A percentile compares a stretch with the other conserved stretches of the same genome.
These are phyloP conservation scores for Aphanomyces astaci DNA, from an alignment of 352 stramenopile species.

Conservation along the genomic window DNA sequence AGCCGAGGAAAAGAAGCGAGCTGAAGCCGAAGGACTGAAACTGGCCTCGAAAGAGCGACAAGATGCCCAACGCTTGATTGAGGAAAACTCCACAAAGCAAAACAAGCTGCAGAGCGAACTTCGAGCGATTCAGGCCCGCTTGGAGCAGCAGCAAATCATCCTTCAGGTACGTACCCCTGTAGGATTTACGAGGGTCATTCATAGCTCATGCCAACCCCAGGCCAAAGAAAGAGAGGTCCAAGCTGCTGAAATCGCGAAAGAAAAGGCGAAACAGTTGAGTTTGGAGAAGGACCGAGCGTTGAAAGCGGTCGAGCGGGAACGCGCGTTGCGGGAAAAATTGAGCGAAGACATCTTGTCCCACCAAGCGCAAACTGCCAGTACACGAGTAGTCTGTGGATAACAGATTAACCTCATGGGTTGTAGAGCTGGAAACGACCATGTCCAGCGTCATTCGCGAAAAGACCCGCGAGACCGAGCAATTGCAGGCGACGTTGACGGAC, in stretches of 20 bases:
- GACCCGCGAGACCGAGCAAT: constrained; percentile 23
- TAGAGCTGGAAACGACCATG: constrained; percentile 8
- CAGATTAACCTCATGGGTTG: too few species aligned
- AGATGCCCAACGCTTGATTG: neutral
- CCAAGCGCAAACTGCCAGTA: constrained; percentile 56
- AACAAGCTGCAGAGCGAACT: neutral
- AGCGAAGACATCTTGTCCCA: constrained; percentile 38
- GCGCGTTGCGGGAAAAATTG: constrained; percentile 51
- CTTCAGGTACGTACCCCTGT: constrained; percentile 56
- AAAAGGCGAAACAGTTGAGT: constrained; percentile 28
- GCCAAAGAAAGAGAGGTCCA: constrained; percentile 6
- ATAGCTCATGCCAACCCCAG: too few species aligned
- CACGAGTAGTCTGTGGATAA: too few species aligned
- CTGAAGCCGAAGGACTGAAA: neutral
- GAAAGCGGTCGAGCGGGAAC: constrained; percentile 47
- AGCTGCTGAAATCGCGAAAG: constrained; percentile 5
- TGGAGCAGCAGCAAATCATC: constrained; percentile 70
- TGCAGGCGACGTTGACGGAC: constrained; percentile 8
- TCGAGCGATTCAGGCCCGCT: constrained; percentile 28
- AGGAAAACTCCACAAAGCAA: constrained; percentile 1
- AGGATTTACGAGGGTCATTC: too few species aligned
- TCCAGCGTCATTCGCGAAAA: constrained; percentile 45
- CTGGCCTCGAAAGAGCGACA: constrained; percentile 19
- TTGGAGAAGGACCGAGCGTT: constrained; percentile 60
- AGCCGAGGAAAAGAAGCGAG: constrained; percentile 3